Evolutionary conservation across 139 green algal genomes (phyloP).

Genomic region (Chlamydomonas sp.): DNA sequence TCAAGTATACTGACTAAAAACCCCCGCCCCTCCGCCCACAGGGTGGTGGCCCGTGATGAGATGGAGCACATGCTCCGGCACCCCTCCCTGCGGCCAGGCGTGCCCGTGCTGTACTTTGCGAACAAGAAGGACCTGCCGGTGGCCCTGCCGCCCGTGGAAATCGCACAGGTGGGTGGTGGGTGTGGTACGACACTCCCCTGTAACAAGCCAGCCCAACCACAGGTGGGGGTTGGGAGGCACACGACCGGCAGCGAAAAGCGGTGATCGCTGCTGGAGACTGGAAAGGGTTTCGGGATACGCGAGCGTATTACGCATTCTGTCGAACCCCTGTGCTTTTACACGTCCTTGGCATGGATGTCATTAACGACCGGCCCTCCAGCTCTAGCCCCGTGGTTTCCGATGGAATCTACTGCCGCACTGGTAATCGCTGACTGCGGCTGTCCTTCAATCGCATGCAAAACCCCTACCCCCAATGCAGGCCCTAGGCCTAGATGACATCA

Average conservation of each 20-base stretch:
- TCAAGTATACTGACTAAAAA: background rate
- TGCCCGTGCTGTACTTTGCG: conserved; percentile 80
- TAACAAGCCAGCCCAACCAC: too few species aligned
- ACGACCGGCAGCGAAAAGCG: too few species aligned
- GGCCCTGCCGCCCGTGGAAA: conserved; percentile 69
- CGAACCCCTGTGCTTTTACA: too few species aligned
- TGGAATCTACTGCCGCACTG: background rate
- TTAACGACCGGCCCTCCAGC: background rate
- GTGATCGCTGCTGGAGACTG: too few species aligned
- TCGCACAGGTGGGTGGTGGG: conserved; percentile 60
- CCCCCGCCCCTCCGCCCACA: conserved; percentile 7
- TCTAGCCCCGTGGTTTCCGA: background rate
- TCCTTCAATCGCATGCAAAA: too few species aligned
- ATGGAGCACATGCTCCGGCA: conserved; percentile 73
- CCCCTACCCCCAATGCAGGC: conserved; percentile 30
- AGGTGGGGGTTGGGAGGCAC: too few species aligned
- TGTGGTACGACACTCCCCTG: background rate
- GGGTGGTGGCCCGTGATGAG: conserved; percentile 73
- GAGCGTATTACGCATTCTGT: too few species aligned
- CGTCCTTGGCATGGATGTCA: too few species aligned
- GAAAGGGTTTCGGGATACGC: too few species aligned
- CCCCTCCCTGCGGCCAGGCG: conserved; percentile 40
- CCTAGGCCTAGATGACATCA: conserved; percentile 75
- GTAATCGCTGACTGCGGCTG: too few species aligned
- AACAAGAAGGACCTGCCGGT: conserved; percentile 87